phyloP scores from a whole-genome alignment of 2,329 filamentous ascomycete species.

The Sporothrix sp. region DNA sequence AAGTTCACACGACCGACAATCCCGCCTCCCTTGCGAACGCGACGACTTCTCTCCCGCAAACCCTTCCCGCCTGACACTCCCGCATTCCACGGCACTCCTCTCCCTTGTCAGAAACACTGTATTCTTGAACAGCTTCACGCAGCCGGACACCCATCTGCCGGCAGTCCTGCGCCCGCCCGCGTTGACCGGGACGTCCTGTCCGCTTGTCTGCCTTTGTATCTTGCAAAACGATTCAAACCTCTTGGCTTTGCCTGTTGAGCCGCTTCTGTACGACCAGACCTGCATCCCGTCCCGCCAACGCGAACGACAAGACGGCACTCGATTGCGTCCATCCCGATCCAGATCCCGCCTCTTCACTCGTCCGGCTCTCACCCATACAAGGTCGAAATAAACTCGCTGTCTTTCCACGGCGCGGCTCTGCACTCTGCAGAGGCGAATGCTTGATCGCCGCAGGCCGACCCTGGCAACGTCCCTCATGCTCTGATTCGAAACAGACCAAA shows the following conservation, averaged over 20 bases:
- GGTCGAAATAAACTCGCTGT: too few species aligned
- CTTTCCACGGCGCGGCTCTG: too few species aligned
- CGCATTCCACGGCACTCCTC: background rate
- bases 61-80: background rate
- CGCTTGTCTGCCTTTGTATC: too few species aligned
- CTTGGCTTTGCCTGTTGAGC: slow-evolving; percentile 1
- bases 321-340: background rate
- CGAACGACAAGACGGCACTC: background rate
- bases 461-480: slow-evolving; percentile 6
- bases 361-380: too few species aligned
- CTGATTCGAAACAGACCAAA: slow-evolving; percentile 1
- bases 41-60: background rate
- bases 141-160: too few species aligned
- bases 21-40: background rate
- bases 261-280: background rate
- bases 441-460: slow-evolving; percentile 8
- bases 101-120: background rate
- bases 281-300: slow-evolving; percentile 1
- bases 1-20: background rate
- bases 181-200: too few species aligned
- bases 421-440: background rate
- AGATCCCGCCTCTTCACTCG: background rate
- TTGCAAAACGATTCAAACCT: too few species aligned
- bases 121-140: background rate
- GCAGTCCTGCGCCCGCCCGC: too few species aligned